These are phyloP conservation scores for Castanopsis chinensis DNA, from an alignment of 306 rosid genomes.

Conservation along the genomic window DNA sequence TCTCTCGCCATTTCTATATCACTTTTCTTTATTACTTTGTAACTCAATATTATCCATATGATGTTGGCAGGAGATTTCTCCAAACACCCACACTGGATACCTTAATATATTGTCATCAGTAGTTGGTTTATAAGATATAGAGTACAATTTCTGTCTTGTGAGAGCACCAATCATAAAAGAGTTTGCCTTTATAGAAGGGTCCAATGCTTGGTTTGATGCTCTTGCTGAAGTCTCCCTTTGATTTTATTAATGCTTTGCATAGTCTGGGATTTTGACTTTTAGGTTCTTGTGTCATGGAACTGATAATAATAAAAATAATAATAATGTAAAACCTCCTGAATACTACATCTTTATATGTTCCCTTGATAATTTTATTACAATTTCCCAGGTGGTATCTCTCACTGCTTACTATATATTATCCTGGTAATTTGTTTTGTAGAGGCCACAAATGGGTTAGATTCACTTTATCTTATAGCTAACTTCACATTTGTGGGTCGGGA, in stretches of 20 bases:
- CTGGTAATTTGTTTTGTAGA: slow-evolving; percentile 38
- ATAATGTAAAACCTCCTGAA: not conserved
- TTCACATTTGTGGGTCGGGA: slow-evolving; percentile 93
- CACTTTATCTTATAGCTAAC: slow-evolving; percentile 71
- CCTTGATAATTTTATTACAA: not conserved
- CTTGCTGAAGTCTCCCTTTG: not conserved
- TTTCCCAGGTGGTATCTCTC: slow-evolving; percentile 8
- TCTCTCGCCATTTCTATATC: no score
- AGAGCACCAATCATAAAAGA: not conserved
- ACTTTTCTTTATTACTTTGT: no score
- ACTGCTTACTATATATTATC: slow-evolving; percentile 1
- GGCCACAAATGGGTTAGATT: slow-evolving; percentile 30
- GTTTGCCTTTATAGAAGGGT: not conserved
- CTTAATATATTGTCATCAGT: not conserved
- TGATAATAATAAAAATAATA: not conserved
- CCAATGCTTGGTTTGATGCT: not conserved
- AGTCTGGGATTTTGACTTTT: not conserved
- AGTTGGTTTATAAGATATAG: not conserved
- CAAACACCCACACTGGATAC: no score
- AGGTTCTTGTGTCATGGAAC: not conserved
- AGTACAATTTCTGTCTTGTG: not conserved
- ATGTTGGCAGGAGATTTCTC: no score
- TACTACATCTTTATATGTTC: not conserved
- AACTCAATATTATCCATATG: no score
- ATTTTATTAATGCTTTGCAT: not conserved